Evolutionary conservation across 768 basidiomycete genomes (phyloP), one percentile per base, ranked within the genome.

Genomic region (Leccinum barrowsii): DNA sequence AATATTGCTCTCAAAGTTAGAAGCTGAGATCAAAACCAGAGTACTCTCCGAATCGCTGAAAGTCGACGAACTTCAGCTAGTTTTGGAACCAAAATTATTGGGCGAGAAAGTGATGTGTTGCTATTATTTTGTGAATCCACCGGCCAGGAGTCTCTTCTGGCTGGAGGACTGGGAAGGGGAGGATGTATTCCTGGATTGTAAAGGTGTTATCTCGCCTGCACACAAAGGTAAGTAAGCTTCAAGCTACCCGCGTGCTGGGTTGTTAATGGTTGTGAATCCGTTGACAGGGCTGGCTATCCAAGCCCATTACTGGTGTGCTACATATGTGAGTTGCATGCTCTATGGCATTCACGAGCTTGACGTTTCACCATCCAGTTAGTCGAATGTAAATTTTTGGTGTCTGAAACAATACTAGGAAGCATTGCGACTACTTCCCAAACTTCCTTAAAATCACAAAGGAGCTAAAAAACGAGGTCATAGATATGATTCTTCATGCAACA

Each of bases 71-170:
- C 67, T 75, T 22, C 78, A 83, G 50, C 68, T 84, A 5, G 76
- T 83, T 24, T 59, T 86, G 26, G 79, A 83, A 48, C 67, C 81
- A 3, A 68, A 56, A 24, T 1, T 22, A 30, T 7, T 48, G 2
- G n/a, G n/a, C n/a, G n/a, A 21, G 21, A 21, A 21, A 21, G 17
- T 70, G 71, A 60, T 60, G 75, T 70, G 72, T 62, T 59, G 76
- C 59, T 85, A 85, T 65, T 85, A 84, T 62, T 82, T 81, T 57
- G 81, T 77, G 34, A 75, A 83, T 59, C 82, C 84, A 50, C 24
- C 61, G 1, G 67, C 70, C 0, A 76, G 80, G 21, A 67, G 72
- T 19, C 70, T 86, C 10, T 86, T 86, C 60, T 87, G 82, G 77
- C 56, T 85, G 35, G 76, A 85, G 44, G 61, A 72, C 0, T 80